Conservation (phyloP, 108 stramenopile genomes). For the Aurantiochytrium sp. region DNA sequence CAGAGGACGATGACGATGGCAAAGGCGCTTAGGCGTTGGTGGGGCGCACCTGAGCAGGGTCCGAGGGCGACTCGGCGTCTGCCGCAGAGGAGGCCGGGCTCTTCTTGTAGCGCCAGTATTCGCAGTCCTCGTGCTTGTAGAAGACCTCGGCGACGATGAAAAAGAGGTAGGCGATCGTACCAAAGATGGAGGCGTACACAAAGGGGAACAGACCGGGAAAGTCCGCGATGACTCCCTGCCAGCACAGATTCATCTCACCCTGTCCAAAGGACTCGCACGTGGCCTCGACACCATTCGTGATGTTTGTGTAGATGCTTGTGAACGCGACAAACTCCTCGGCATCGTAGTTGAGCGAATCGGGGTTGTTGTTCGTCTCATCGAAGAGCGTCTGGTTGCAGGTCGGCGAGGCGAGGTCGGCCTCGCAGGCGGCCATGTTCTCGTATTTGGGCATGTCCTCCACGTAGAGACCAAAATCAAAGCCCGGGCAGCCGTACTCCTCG, state of each 20-base stretch:
- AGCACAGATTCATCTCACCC: background rate
- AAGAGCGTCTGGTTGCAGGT: background rate
- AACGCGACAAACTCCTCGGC: background rate
- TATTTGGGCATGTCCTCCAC: background rate
- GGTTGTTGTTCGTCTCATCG: background rate
- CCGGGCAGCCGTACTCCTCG: background rate
- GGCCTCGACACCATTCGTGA: background rate
- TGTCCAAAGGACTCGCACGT: background rate
- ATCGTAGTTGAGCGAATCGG: background rate
- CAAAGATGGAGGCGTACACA: background rate
- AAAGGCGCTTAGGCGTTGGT: background rate
- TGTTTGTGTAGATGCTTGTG: background rate
- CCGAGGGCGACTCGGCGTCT: too few species aligned
- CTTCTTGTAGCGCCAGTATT: background rate
- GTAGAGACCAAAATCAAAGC: background rate
- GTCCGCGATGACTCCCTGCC: background rate
- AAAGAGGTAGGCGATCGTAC: background rate
- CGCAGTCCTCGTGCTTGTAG: background rate
- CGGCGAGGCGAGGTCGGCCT: background rate
- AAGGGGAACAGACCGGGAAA: background rate
- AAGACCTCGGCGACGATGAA: background rate
- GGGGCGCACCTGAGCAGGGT: too few species aligned
- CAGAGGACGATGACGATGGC: too few species aligned
- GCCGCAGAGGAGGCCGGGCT: background rate
- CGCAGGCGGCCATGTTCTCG: background rate